A percentile compares a stretch with the other conserved stretches of the same genome.
Conservation (phyloP, 129 eudicot species). For the Tanacetum coccineum region DNA sequence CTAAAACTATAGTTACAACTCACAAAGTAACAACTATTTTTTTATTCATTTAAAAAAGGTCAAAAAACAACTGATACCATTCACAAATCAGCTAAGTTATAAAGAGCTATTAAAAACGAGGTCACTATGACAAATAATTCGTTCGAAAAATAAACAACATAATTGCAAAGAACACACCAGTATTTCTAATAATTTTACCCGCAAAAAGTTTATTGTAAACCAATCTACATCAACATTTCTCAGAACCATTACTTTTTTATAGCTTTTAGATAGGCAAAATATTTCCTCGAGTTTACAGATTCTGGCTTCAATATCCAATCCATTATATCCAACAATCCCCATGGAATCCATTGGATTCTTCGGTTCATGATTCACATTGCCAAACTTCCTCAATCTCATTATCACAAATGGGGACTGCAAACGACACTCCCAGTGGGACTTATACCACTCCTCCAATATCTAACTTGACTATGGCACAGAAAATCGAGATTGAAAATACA, state of each 20-base stretch:
- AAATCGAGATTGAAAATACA: constrained; percentile 19
- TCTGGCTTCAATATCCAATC: constrained; percentile 11
- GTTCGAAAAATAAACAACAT: no score
- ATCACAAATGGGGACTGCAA: neutral
- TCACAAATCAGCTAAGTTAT: no score
- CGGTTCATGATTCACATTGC: constrained; percentile 2
- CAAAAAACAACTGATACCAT: no score
- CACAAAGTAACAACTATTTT: no score
- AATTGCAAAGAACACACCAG: no score
- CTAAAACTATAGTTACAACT: no score
- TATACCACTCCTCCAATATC: constrained; percentile 47
- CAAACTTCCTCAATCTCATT: neutral
- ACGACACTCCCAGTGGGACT: neutral
- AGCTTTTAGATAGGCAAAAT: constrained; percentile 15
- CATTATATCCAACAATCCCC: neutral
- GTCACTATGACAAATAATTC: no score
- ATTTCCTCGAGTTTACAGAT: constrained; percentile 14
- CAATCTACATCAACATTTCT: constrained; percentile 6
- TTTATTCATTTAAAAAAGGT: no score
- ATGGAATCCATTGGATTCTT: neutral
- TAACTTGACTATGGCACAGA: constrained; percentile 33
- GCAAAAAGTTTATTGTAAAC: neutral
- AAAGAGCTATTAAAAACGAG: no score
- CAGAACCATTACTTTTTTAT: constrained; percentile 3
- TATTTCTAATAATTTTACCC: neutral